These are phyloP conservation scores for Monascus ruber DNA, from an alignment of 2,329 filamentous ascomycete species.

Conservation along the genomic window DNA sequence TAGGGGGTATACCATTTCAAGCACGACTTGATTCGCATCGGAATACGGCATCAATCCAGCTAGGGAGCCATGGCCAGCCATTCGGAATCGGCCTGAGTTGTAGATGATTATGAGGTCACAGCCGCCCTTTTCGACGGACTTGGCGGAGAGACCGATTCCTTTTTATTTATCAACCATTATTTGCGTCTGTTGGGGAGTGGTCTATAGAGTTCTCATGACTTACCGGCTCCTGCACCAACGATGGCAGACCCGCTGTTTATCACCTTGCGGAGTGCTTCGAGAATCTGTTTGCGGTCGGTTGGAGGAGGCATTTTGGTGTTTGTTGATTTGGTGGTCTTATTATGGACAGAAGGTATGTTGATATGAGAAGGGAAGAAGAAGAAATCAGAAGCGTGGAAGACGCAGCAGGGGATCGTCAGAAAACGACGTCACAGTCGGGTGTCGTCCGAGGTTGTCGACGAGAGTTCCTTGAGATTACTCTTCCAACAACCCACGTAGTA, in stretches of 20 bases:
- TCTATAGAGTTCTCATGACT: background rate
- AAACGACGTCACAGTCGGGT: too few species aligned
- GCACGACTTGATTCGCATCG: constrained; percentile 57
- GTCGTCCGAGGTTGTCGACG: background rate
- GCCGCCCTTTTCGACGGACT: constrained; percentile 57
- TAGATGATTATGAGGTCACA: constrained; percentile 62
- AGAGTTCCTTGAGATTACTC: background rate
- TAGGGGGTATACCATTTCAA: constrained; percentile 47
- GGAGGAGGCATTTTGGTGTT: constrained; percentile 43
- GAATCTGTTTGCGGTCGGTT: constrained; percentile 45
- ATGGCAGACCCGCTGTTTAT: constrained; percentile 48
- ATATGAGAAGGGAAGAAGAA: background rate
- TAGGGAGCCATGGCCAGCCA: constrained; percentile 59
- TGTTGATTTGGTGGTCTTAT: background rate
- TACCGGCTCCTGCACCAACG: constrained; percentile 56
- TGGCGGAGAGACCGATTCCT: constrained; percentile 60
- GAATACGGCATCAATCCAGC: constrained; percentile 62
- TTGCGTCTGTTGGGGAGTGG: background rate
- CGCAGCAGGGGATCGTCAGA: too few species aligned
- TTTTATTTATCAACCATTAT: background rate
- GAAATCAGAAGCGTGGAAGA: background rate
- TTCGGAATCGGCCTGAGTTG: constrained; percentile 60
- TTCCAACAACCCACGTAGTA: background rate
- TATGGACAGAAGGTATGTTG: background rate
- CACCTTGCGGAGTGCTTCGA: constrained; percentile 42